phyloP scores from a whole-genome alignment of 257 asterid species.

The Hygrophila difformis region DNA sequence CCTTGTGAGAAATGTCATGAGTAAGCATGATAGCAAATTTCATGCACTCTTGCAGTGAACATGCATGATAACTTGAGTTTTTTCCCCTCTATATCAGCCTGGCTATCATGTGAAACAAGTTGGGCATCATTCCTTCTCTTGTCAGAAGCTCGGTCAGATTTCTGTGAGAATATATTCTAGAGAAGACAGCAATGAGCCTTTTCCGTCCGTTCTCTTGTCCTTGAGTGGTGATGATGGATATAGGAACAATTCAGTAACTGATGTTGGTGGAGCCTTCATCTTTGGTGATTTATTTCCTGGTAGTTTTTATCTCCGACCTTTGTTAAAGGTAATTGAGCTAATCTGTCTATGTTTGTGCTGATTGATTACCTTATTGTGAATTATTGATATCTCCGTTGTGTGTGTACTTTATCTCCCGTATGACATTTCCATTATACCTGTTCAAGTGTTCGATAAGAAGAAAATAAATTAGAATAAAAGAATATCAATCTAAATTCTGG shows the following conservation, averaged over 20 bases:
- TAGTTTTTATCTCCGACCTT: conserved; percentile 92
- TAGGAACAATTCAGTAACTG: conserved; percentile 83
- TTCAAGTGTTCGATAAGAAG: no score
- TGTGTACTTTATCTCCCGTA: no score
- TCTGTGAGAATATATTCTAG: conserved; percentile 55
- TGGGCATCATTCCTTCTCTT: conserved; percentile 68
- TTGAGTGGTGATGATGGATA: conserved; percentile 98
- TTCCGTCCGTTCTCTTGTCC: conserved; percentile 84
- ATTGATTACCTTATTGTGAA: conserved; percentile 1
- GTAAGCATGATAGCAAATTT: background rate
- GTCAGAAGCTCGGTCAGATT: conserved; percentile 86
- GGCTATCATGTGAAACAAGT: conserved; percentile 77
- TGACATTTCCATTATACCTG: no score
- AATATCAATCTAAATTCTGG: no score
- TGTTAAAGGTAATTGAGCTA: conserved; percentile 61
- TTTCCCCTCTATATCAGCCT: conserved; percentile 47
- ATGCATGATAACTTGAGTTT: conserved; percentile 14
- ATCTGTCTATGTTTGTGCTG: conserved; percentile 4
- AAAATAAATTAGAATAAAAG: no score
- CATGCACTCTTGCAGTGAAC: conserved; percentile 8
- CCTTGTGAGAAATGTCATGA: no score
- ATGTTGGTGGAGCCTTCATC: conserved; percentile 64
- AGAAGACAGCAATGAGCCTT: conserved; percentile 59
- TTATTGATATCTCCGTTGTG: background rate
- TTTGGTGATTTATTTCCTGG: conserved; percentile 86